phyloP scores from a whole-genome alignment of 2,329 filamentous ascomycete genomes.

The Macrophomina tecta region DNA sequence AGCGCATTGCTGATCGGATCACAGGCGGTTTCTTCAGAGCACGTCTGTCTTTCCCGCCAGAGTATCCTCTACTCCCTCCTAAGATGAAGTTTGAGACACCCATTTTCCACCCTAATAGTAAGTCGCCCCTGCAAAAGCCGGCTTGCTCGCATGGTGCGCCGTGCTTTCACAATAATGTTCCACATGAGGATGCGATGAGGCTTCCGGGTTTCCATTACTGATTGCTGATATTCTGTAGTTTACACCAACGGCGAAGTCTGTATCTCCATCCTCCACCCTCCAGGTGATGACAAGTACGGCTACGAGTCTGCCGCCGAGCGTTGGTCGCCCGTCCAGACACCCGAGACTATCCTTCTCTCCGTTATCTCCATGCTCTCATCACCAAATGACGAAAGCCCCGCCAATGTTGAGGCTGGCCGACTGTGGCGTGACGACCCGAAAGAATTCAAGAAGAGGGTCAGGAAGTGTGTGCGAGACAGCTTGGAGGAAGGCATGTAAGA shows the following conservation, averaged over 20 bases:
- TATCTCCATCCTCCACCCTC: slow-evolving; percentile 97
- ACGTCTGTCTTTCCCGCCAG: slow-evolving; percentile 91
- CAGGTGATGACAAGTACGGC: slow-evolving; percentile 96
- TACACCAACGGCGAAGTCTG: slow-evolving; percentile 92
- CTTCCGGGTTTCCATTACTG: not conserved
- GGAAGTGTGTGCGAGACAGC: slow-evolving; percentile 73
- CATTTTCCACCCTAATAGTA: slow-evolving; percentile 97
- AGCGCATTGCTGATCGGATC: not conserved
- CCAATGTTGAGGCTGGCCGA: slow-evolving; percentile 94
- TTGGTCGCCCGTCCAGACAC: slow-evolving; percentile 95
- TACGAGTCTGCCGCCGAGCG: slow-evolving; percentile 96
- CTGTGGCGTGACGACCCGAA: slow-evolving; percentile 87
- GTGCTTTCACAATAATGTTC: too few relatives aligned
- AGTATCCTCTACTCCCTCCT: slow-evolving; percentile 95
- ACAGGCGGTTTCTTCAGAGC: slow-evolving; percentile 89
- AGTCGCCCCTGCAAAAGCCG: slow-evolving; percentile 31
- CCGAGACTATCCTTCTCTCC: slow-evolving; percentile 95
- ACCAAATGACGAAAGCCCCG: slow-evolving; percentile 95
- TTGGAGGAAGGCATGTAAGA: slow-evolving; percentile 34
- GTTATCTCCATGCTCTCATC: slow-evolving; percentile 99
- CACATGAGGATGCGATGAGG: too few relatives aligned
- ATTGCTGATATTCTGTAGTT: slow-evolving; percentile 60
- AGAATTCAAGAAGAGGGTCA: slow-evolving; percentile 87
- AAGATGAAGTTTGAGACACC: slow-evolving; percentile 95
- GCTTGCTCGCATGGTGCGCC: too few relatives aligned